A percentile compares a stretch with the other conserved stretches of the same genome.
Evolutionary conservation across 2,329 filamentous ascomycete genomes (phyloP).

Genomic region (Neophaeococcomyces aloes): DNA sequence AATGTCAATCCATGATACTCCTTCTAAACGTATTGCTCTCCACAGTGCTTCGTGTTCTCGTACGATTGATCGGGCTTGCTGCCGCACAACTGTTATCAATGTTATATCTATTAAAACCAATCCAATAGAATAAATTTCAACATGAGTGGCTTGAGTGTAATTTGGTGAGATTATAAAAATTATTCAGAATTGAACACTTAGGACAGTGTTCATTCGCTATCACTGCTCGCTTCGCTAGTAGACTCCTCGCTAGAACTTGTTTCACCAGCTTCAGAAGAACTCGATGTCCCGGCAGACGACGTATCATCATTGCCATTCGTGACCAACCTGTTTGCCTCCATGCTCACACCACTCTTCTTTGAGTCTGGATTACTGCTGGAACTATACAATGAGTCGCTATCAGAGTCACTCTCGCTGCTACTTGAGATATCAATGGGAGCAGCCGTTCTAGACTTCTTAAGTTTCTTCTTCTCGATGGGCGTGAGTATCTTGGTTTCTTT

Average conservation of each 20-base stretch:
- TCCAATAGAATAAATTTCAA: too few relatives aligned
- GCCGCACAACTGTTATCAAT: too few relatives aligned
- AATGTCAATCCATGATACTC: too few relatives aligned
- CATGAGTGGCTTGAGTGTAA: neutral
- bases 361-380: slow-evolving; percentile 5
- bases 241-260: slow-evolving; percentile 20
- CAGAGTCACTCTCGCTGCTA: slow-evolving; percentile 30
- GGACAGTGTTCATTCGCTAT: neutral
- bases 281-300: slow-evolving; percentile 15
- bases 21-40: too few relatives aligned
- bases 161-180: neutral
- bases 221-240: neutral
- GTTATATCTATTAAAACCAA: too few relatives aligned
- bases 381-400: slow-evolving; percentile 13
- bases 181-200: neutral
- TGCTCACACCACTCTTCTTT: neutral
- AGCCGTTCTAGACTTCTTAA: slow-evolving; percentile 29
- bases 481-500: neutral
- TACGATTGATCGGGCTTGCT: too few relatives aligned
- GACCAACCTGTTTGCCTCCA: slow-evolving; percentile 11
- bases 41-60: too few relatives aligned
- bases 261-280: slow-evolving; percentile 8
- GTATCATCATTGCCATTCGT: neutral
- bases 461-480: slow-evolving; percentile 32
- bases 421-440: slow-evolving; percentile 27